phyloP scores from a whole-genome alignment of 768 basidiomycete species.

The Psilocybe sp. region DNA sequence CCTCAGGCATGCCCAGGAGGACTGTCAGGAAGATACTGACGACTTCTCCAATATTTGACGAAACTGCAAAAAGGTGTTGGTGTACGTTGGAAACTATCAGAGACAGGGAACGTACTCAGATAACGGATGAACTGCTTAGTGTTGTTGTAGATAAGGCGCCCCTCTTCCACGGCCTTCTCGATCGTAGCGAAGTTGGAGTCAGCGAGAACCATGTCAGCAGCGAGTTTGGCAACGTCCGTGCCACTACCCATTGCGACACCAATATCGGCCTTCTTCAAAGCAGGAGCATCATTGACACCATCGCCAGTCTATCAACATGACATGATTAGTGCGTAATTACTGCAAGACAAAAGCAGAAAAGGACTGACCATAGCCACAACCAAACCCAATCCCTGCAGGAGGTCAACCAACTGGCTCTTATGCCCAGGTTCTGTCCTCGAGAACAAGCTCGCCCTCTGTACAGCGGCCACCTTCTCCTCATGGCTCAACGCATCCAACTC shows the following conservation, averaged over 20 bases:
- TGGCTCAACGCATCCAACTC: slow-evolving; percentile 82
- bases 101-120: slow-evolving; percentile 59
- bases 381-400: slow-evolving; percentile 86
- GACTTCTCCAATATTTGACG: slow-evolving; percentile 96
- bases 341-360: background rate
- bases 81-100: background rate
- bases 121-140: slow-evolving; percentile 99
- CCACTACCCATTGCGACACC: slow-evolving; percentile 99
- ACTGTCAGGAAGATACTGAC: slow-evolving; percentile 98
- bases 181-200: slow-evolving; percentile 98
- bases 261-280: slow-evolving; percentile 95
- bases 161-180: slow-evolving; percentile 95
- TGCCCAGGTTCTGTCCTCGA: slow-evolving; percentile 93
- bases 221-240: slow-evolving; percentile 96
- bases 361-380: slow-evolving; percentile 88
- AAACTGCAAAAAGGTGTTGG: slow-evolving; percentile 45
- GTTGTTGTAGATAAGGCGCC: slow-evolving; percentile 97
- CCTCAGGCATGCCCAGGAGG: slow-evolving; percentile 98
- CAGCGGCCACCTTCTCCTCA: slow-evolving; percentile 82
- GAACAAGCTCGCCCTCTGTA: slow-evolving; percentile 87
- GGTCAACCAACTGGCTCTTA: slow-evolving; percentile 91
- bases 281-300: slow-evolving; percentile 98
- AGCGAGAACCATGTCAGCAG: slow-evolving; percentile 96
- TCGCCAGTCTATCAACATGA: slow-evolving; percentile 71
- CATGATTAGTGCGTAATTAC: background rate